These are phyloP conservation scores for Ophiosphaerella narmari DNA, from an alignment of 2,329 filamentous ascomycete genomes.

Conservation along the genomic window DNA sequence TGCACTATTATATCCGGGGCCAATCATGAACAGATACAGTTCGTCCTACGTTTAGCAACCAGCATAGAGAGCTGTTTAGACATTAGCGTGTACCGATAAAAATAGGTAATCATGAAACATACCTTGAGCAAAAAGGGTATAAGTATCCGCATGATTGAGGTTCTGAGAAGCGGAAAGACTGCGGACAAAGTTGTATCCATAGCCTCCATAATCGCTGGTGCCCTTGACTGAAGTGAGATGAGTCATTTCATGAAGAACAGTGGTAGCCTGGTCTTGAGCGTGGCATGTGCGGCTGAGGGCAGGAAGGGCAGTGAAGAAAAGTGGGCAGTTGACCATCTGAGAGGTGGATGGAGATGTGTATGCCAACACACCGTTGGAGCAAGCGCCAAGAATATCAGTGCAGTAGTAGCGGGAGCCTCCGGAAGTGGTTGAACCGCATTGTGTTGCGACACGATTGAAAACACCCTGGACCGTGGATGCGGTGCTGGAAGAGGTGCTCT, in stretches of 20 bases:
- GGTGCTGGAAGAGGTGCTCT: slow-evolving; percentile 53
- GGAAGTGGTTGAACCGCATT: slow-evolving; percentile 57
- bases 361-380: slow-evolving; percentile 57
- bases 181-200: slow-evolving; percentile 58
- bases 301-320: slow-evolving; percentile 60
- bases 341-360: slow-evolving; percentile 61
- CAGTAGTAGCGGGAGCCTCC: slow-evolving; percentile 62
- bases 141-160: slow-evolving; percentile 67
- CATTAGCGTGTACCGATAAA: neutral
- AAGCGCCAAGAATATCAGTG: slow-evolving; percentile 58
- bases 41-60: slow-evolving; percentile 1
- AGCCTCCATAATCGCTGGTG: slow-evolving; percentile 60
- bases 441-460: slow-evolving; percentile 57
- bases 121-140: slow-evolving; percentile 41
- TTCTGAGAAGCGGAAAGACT: slow-evolving; percentile 55
- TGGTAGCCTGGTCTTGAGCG: slow-evolving; percentile 66
- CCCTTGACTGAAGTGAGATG: slow-evolving; percentile 62
- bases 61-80: slow-evolving; percentile 5
- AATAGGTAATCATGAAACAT: neutral
- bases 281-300: slow-evolving; percentile 59
- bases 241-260: slow-evolving; percentile 66
- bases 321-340: slow-evolving; percentile 63
- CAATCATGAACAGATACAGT: no score
- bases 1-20: no score
- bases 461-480: slow-evolving; percentile 57